Evolutionary conservation across 352 stramenopile species (phyloP), one percentile per base, ranked within the genome.

Genomic region (Thalassiosira livingstoniorum): DNA sequence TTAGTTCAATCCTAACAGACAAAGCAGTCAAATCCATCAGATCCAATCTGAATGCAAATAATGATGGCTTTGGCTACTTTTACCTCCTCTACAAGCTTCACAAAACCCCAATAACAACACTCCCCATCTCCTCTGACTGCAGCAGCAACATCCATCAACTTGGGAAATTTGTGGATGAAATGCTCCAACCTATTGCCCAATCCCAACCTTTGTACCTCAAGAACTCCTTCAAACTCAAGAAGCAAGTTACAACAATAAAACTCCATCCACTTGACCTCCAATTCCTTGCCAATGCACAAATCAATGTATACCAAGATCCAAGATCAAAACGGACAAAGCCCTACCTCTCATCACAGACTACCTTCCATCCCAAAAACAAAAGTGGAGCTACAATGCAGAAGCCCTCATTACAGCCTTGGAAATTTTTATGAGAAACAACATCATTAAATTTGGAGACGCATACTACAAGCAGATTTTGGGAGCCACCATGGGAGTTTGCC

Each of bases 261-360:
- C 18, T 80, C 4, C 69, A 60, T 2, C 31, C 60, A 21, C 39
- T 27, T 4, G 64, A 42, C 1, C 29, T 25, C 5, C 23, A 85
- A 5, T 82, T 87, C 65, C 67, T 58, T 0, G 32, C 27, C 34
- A 75, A 87, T 54, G 70, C 75, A n/a, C 25, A 27, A 60, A n/a
- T 64, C 75, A 65, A 85, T 87, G 75, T 85, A 87, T 61, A 79
- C 75, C 13, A 82, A 82, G 53, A 87, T 85, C n/a, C 39, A 79
- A 4, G n/a, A n/a, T n/a, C n/a, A n/a, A n/a, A n/a, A 79, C 71
- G 4, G 18, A 78, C 2, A 23, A n/a, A 62, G 47, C 58, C 32
- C 57, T 82, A n/a, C 4, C 5, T 43, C 18, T 61, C 0, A 72
- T 86, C 31, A 37, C 54, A 43, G 15, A 25, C 10, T 82, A 67